Evolutionary conservation across 176 grass and related monocot species (phyloP).

Genomic region (Cenchrus fungigraminus): DNA sequence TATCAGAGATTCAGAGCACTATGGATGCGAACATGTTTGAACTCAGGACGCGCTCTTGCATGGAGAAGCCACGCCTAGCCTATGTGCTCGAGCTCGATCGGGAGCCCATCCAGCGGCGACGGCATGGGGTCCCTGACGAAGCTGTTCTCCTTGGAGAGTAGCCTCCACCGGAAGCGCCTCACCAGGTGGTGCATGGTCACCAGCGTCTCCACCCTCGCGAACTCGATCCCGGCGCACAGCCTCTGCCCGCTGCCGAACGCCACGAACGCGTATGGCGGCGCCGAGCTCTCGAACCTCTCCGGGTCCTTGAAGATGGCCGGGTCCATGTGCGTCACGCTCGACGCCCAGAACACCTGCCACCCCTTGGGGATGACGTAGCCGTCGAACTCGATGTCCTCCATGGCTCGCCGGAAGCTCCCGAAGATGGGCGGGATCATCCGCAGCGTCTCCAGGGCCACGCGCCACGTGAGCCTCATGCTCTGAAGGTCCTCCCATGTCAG

Average conservation of each 20-base stretch:
- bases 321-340: slow-evolving; percentile 58
- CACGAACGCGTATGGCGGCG: slow-evolving; percentile 50
- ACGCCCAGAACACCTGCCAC: slow-evolving; percentile 62
- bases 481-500: slow-evolving; percentile 55
- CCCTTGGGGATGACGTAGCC: slow-evolving; percentile 58
- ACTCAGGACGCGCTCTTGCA: not conserved
- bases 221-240: slow-evolving; percentile 47
- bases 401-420: slow-evolving; percentile 48
- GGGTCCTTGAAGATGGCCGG: slow-evolving; percentile 39
- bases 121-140: slow-evolving; percentile 56
- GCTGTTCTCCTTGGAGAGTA: slow-evolving; percentile 35
- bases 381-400: slow-evolving; percentile 50
- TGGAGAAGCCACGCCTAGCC: not conserved
- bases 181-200: slow-evolving; percentile 53
- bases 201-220: slow-evolving; percentile 55
- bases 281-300: slow-evolving; percentile 23
- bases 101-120: slow-evolving; percentile 40
- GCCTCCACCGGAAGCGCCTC: slow-evolving; percentile 46
- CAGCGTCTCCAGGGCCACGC: slow-evolving; percentile 46
- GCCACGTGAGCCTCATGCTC: slow-evolving; percentile 58
- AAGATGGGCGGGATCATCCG: slow-evolving; percentile 49
- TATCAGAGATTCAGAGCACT: too few relatives aligned
- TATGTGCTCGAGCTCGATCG: slow-evolving; percentile 32
- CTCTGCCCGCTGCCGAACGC: slow-evolving; percentile 53
- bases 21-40: not conserved